phyloP scores from a whole-genome alignment of 148 eudicot genomes.

The Polygonum maritimum region DNA sequence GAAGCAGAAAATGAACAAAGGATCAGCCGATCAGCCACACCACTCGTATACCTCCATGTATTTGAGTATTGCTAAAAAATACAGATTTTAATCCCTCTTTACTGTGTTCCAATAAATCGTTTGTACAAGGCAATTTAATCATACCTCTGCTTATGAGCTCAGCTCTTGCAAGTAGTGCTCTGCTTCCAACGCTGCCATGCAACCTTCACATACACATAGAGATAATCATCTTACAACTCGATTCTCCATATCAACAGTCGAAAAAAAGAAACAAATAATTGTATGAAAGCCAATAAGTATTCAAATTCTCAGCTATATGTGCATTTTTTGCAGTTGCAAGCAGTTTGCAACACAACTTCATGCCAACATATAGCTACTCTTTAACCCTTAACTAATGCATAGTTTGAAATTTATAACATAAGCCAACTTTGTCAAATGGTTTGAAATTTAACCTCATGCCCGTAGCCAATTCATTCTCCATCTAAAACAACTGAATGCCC shows the following conservation, averaged over 20 bases:
- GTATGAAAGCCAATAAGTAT: neutral
- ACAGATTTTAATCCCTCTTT: neutral
- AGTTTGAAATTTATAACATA: neutral
- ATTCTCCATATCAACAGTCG: neutral
- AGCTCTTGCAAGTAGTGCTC: conserved; percentile 55
- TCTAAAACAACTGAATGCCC: neutral
- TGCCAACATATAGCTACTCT: neutral
- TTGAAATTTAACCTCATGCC: no score
- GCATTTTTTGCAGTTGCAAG: neutral
- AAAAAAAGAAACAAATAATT: neutral
- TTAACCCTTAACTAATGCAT: neutral
- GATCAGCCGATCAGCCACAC: neutral
- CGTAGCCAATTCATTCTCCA: neutral
- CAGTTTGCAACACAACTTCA: neutral
- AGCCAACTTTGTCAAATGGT: neutral
- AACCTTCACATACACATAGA: conserved; percentile 22
- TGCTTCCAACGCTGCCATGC: conserved; percentile 58
- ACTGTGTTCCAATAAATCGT: neutral
- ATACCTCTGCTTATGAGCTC: conserved; percentile 19
- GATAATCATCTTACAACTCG: neutral
- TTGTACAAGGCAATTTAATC: neutral
- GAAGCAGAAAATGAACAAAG: neutral
- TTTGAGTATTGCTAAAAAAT: neutral
- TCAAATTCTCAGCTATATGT: neutral
- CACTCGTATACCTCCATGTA: neutral